These are phyloP conservation scores for Stemphylium beticola DNA, from an alignment of 2,329 filamentous ascomycete species.

Conservation along the genomic window DNA sequence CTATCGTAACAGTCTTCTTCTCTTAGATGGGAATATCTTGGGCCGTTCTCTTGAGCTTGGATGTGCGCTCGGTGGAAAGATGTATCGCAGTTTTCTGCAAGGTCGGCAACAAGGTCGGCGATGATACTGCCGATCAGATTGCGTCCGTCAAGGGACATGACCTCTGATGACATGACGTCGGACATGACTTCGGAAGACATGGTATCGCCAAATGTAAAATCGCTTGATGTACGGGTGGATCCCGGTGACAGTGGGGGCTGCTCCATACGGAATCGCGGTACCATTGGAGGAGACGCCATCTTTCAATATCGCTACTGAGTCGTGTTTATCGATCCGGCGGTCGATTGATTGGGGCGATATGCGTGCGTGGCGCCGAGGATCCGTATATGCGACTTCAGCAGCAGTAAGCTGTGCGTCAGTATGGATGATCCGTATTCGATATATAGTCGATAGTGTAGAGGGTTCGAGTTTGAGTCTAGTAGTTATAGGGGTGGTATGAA, in stretches of 20 bases:
- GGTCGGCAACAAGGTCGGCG: slow-evolving; percentile 18
- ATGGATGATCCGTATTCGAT: background rate
- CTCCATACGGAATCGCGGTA: slow-evolving; percentile 7
- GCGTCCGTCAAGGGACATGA: slow-evolving; percentile 7
- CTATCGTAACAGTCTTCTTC: slow-evolving; percentile 6
- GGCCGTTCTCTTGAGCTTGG: slow-evolving; percentile 4
- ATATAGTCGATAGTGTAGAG: background rate
- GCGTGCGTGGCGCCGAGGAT: slow-evolving; percentile 10
- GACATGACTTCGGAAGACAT: background rate
- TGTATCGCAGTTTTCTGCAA: slow-evolving; percentile 13
- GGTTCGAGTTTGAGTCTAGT: background rate
- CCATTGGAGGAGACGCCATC: slow-evolving; percentile 5
- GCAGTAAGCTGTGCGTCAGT: slow-evolving; percentile 6
- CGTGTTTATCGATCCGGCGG: slow-evolving; percentile 4
- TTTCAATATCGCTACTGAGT: slow-evolving; percentile 4
- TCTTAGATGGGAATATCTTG: slow-evolving; percentile 10
- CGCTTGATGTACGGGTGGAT: slow-evolving; percentile 6
- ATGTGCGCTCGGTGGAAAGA: slow-evolving; percentile 21
- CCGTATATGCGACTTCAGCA: slow-evolving; percentile 5
- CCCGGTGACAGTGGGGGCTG: background rate
- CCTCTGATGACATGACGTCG: background rate
- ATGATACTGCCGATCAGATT: slow-evolving; percentile 24
- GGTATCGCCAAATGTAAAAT: background rate
- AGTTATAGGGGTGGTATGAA: background rate
- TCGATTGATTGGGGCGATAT: background rate